Conservation (phyloP, 768 basidiomycete species). For the Boletellus ananiceps region DNA sequence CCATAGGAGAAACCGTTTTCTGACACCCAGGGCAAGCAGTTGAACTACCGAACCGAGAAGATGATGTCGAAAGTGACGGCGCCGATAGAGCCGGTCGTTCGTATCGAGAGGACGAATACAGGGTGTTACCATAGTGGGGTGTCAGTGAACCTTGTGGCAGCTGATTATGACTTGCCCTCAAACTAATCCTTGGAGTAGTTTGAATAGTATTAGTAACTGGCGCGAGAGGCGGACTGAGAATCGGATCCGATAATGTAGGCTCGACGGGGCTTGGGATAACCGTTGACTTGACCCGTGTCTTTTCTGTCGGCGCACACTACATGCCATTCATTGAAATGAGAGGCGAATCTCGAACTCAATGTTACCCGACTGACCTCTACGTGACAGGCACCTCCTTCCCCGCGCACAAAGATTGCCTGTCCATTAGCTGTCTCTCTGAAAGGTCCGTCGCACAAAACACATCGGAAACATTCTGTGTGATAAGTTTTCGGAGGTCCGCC, state of each 20-base stretch:
- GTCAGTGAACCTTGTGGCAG: constrained; percentile 7
- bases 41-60: constrained; percentile 34
- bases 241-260: constrained; percentile 9
- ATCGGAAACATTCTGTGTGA: constrained; percentile 75
- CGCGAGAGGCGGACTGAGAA: constrained; percentile 16
- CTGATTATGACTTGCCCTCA: constrained; percentile 7
- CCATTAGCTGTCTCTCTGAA: constrained; percentile 62
- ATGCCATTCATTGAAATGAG: not conserved
- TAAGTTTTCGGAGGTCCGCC: constrained; percentile 52
- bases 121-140: constrained; percentile 7
- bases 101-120: constrained; percentile 30
- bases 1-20: constrained; percentile 75
- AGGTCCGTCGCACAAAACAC: constrained; percentile 55
- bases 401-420: constrained; percentile 67
- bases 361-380: constrained; percentile 38
- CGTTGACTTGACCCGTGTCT: constrained; percentile 13
- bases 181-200: constrained; percentile 4
- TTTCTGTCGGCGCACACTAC: constrained; percentile 44
- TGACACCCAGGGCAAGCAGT: constrained; percentile 72
- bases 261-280: constrained; percentile 6
- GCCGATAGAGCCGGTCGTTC: constrained; percentile 21
- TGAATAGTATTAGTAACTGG: constrained; percentile 18
- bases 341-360: constrained; percentile 1
- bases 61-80: constrained; percentile 13
- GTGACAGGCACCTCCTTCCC: constrained; percentile 64